Evolutionary conservation across 2,329 filamentous ascomycete species (phyloP), one percentile per base, ranked within the genome.

Genomic region (Fusarium chaquense): DNA sequence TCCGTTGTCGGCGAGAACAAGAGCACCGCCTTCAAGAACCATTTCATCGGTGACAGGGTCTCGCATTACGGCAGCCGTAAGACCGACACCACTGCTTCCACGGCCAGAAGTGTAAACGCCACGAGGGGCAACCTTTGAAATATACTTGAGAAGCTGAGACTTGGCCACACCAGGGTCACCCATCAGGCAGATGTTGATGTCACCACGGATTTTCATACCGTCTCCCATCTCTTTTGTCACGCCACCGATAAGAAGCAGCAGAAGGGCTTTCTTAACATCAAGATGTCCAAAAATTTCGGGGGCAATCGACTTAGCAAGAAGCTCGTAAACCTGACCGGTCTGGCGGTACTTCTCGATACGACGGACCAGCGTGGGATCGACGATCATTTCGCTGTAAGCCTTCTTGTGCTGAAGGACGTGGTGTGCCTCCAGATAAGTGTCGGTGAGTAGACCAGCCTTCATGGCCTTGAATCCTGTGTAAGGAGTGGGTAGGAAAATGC

Each of bases 381-480:
- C 89, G 30, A 90, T 87, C 83, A 98, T 93, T 75, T 97, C 92
- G 70, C 97, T 93, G 80, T 99, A 99, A 1, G 95, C 94, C 82
- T 98, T 97, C 84, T 99, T 99, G 86, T 99, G 96, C 79, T 99
- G 96, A 43, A 90, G 89, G 47, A 99, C 90, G 76, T 97, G 87
- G 78, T 99, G 96, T 7, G 95, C 96, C 81, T 99, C 96, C 15
- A 99, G 84, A 78, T 97, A 99, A 2, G 96, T 99, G 76, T 99
- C 96, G 35, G 96, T 99, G 65, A 99, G 83, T n/a, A 99, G 88
- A 62, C 96, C 96, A 28, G 96, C 96, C 72, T 92, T 92, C 83
- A 99, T 98, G 5, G 96, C 97, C 82, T 97, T 91, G 86, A 99
- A 99, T 44, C 96, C 96, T n/a, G 96, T 99, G 79, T 99, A 99